phyloP scores from a whole-genome alignment of 495 filamentous ascomycete genomes.

The Clavariopsis aquatica region DNA sequence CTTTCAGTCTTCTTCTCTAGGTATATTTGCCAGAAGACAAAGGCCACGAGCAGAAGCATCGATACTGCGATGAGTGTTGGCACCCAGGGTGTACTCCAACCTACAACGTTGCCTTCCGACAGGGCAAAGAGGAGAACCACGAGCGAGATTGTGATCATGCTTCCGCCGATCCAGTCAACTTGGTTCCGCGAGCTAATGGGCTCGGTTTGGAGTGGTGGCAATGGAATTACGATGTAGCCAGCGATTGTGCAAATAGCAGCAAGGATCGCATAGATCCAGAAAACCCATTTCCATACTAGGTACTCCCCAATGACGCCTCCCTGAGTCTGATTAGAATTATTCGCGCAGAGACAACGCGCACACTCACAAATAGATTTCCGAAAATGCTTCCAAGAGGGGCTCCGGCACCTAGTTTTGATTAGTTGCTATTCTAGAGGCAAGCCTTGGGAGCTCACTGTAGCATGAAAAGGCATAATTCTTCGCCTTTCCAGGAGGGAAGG shows the following conservation, averaged over 20 bases:
- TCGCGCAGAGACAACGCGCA: not conserved
- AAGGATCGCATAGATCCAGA: conserved; percentile 45
- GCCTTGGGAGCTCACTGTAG: conserved; percentile 29
- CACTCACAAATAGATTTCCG: conserved; percentile 52
- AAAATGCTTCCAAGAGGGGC: conserved; percentile 54
- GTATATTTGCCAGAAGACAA: conserved; percentile 65
- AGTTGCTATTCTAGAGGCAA: not conserved
- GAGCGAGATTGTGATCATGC: conserved; percentile 43
- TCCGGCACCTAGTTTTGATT: conserved; percentile 33
- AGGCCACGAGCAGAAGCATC: conserved; percentile 57
- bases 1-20: conserved; percentile 53
- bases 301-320: conserved; percentile 58
- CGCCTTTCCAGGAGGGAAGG: conserved; percentile 61
- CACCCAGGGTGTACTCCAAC: conserved; percentile 69
- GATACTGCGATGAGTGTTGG: conserved; percentile 64
- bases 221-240: conserved; percentile 42
- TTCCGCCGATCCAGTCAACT: conserved; percentile 46
- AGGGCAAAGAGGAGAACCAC: conserved; percentile 63
- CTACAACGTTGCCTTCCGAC: conserved; percentile 64
- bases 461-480: conserved; percentile 62
- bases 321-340: conserved; percentile 14
- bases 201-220: conserved; percentile 22
- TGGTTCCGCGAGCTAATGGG: conserved; percentile 24
- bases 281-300: conserved; percentile 61
- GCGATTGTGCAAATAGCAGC: conserved; percentile 37